A percentile compares a stretch with the other conserved stretches of the same genome.
Conservation (phyloP, 192 early-diverging fungal species). For the Powellomyces hirtus region DNA sequence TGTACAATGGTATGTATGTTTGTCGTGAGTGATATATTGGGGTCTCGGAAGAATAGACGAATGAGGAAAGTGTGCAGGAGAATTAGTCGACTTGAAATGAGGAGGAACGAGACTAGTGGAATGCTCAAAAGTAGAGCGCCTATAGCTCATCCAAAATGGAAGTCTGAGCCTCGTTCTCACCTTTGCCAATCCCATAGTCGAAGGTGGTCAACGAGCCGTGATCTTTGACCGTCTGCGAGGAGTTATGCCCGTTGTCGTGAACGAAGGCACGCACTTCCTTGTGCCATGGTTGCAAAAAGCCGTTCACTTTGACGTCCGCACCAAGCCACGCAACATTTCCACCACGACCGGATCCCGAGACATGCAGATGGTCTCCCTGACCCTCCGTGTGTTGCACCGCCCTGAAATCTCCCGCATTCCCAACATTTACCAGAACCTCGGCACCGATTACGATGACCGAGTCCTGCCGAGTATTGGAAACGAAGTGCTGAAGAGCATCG, state of each 20-base stretch:
- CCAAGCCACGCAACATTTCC: conserved; percentile 93
- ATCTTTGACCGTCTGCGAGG: conserved; percentile 95
- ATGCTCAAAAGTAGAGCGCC: too few species aligned
- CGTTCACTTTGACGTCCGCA: conserved; percentile 88
- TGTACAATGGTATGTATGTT: conserved; percentile 81
- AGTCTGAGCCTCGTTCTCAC: too few species aligned
- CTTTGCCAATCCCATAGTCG: too few species aligned
- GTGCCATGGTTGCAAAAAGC: conserved; percentile 96
- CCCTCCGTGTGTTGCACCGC: conserved; percentile 83
- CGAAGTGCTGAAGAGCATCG: conserved; percentile 96
- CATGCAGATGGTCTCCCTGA: conserved; percentile 97
- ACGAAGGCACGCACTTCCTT: conserved; percentile 97
- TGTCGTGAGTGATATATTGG: neutral
- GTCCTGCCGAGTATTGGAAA: conserved; percentile 98
- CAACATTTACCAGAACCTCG: conserved; percentile 85
- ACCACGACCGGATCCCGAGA: conserved; percentile 99
- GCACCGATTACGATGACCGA: conserved; percentile 95
- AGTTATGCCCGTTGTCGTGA: conserved; percentile 73
- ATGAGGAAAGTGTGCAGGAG: too few species aligned
- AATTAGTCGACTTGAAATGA: too few species aligned
- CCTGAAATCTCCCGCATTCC: conserved; percentile 77
- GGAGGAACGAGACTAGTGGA: too few species aligned
- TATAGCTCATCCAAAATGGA: too few species aligned
- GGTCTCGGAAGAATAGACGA: too few species aligned
- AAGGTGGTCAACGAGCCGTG: conserved; percentile 94